A percentile compares a stretch with the other conserved stretches of the same genome.
These are phyloP conservation scores for Adansonia madagascariensis DNA, from an alignment of 441 rosid genomes.

Conservation along the genomic window DNA sequence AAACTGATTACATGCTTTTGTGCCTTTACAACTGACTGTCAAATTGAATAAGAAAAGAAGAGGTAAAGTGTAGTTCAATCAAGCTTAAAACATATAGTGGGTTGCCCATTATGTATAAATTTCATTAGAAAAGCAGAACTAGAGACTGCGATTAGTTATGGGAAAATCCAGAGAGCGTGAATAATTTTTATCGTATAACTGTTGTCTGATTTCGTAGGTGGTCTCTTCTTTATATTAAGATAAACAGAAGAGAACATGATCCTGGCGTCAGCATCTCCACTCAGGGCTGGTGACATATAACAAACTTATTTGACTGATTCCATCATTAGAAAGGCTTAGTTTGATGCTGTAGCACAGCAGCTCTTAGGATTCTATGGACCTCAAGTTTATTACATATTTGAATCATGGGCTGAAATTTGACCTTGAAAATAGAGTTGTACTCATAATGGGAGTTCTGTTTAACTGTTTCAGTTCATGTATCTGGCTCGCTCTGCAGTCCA, in stretches of 20 bases:
- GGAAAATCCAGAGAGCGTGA: background rate
- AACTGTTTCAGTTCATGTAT: background rate
- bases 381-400: slow-evolving; percentile 4
- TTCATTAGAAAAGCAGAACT: background rate
- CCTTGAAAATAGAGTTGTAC: background rate
- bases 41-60: background rate
- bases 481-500: background rate
- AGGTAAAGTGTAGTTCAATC: slow-evolving; percentile 7
- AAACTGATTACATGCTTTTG: background rate
- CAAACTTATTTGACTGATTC: background rate
- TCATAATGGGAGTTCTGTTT: background rate
- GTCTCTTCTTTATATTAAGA: slow-evolving; percentile 1
- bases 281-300: background rate
- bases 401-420: background rate
- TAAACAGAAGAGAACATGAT: background rate
- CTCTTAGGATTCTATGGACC: background rate
- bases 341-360: background rate
- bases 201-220: background rate
- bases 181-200: background rate
- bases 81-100: background rate
- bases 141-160: background rate
- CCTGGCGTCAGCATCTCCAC: background rate
- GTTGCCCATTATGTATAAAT: background rate
- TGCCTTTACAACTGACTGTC: slow-evolving; percentile 10
- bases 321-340: background rate